Evolutionary conservation across 208 protist species (phyloP), one percentile per base, ranked within the genome.

Genomic region (Trypanosoma platydactyli): DNA sequence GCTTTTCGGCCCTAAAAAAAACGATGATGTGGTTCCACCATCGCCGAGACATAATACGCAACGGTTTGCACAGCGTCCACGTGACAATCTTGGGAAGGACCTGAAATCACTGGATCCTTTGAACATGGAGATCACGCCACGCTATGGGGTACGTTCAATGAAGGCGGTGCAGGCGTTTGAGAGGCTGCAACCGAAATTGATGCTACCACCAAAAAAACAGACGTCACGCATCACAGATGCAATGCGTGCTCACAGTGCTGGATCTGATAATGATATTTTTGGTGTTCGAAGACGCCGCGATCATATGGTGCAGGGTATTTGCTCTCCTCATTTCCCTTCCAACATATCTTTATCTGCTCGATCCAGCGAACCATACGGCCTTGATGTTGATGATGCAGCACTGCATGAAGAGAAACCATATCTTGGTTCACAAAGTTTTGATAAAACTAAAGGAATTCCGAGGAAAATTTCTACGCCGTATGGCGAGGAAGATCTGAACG

Each of bases 221-320:
- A 24, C 42, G 2, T 16, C 18, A 12, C 68, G 62, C 15, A 65
- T 72, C 51, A 70, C 65, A 12, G 42, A 58, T n/a, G 44, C 71
- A 18, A 68, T 71, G 55, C 53, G 44, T 9, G 40, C 18, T 44
- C 62, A 68, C 30, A 44, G 54, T 45, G 68, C 69, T 24, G 22
- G 38, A 22, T 45, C 52, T 24, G 79, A 84, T 54, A 67, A 74
- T 41, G 79, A 84, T 69, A 80, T 84, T 24, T 84, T 84, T 58
- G 79, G 79, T 6, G 70, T 79, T 15, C 75, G 73, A 35, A 33
- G 38, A 33, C 68, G 79, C 20, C 67, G 67, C n/a, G 50, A 72
- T 24, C 44, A 41, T 27, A 58, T 44, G 56, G 30, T 25, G 38
- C 49, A 24, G 38, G 13, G 25, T n/a, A 15, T 27, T 16, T 16